phyloP scores from a whole-genome alignment of 495 filamentous ascomycete species.

The Podospora appendiculata region DNA sequence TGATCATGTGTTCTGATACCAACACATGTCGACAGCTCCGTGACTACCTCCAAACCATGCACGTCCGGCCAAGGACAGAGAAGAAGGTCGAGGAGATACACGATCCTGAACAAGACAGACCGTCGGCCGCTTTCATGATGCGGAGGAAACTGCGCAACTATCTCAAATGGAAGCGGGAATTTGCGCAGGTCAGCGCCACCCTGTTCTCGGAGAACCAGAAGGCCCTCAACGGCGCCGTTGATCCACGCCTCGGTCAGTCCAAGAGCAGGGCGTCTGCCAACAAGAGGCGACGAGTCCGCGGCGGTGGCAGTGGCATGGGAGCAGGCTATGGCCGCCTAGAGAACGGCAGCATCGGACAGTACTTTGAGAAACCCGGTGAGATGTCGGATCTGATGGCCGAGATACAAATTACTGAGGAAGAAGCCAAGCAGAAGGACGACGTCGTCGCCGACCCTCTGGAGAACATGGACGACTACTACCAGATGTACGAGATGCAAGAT shows the following conservation, averaged over 20 bases:
- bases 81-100: slow-evolving; percentile 28
- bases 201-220: slow-evolving; percentile 74
- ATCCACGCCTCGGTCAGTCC: slow-evolving; percentile 33
- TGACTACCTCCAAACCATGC: slow-evolving; percentile 87
- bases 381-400: slow-evolving; percentile 53
- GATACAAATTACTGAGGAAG: slow-evolving; percentile 73
- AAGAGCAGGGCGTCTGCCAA: slow-evolving; percentile 59
- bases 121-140: slow-evolving; percentile 83
- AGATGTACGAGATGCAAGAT: slow-evolving; percentile 87
- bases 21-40: slow-evolving; percentile 82
- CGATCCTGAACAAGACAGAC: slow-evolving; percentile 43
- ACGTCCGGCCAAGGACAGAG: slow-evolving; percentile 52
- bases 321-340: slow-evolving; percentile 37
- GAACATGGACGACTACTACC: slow-evolving; percentile 83
- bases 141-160: slow-evolving; percentile 79
- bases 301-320: slow-evolving; percentile 53
- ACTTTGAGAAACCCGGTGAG: slow-evolving; percentile 42
- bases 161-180: slow-evolving; percentile 84
- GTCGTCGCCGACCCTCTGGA: slow-evolving; percentile 75
- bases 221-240: slow-evolving; percentile 56
- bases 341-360: slow-evolving; percentile 41
- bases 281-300: slow-evolving; percentile 84
- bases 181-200: slow-evolving; percentile 71
- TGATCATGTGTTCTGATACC: slow-evolving; percentile 93
- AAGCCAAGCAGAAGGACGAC: slow-evolving; percentile 68